Percentiles rank a stretch among this genome's conserved stretches.
Evolutionary conservation across 176 grass and related monocot species (phyloP).

Genomic region (Carex pumila): DNA sequence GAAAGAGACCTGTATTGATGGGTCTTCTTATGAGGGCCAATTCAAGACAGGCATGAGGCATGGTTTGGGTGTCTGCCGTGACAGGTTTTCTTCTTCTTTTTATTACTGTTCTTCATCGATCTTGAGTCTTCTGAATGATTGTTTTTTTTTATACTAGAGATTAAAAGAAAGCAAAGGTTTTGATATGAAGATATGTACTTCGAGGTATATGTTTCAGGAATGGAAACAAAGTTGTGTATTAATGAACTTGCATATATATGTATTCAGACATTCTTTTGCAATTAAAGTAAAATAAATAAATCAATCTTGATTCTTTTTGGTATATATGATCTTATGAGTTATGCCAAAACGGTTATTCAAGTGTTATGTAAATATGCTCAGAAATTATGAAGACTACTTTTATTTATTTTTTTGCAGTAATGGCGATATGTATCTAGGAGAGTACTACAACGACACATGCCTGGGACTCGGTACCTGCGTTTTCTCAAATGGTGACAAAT

Average conservation of each 20-base stretch:
- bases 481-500: constrained; percentile 58
- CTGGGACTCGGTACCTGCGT: constrained; percentile 50
- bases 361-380: no score
- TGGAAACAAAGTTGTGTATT: no score
- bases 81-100: constrained; percentile 31
- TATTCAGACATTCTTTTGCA: no score
- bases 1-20: constrained; percentile 39
- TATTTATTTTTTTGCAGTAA: constrained; percentile 24
- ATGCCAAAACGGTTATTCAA: no score
- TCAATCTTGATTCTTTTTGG: no score
- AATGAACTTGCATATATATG: no score
- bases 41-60: constrained; percentile 65
- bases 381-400: neutral
- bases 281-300: no score
- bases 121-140: neutral
- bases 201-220: no score
- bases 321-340: no score
- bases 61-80: constrained; percentile 49
- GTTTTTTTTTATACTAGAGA: neutral
- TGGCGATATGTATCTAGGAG: constrained; percentile 46
- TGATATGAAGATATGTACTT: no score
- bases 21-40: constrained; percentile 54
- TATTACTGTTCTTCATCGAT: neutral
- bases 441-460: constrained; percentile 68
- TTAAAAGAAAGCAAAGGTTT: neutral